phyloP scores from a whole-genome alignment of 2,329 filamentous ascomycete genomes.

The Ophiostoma perfectum region DNA sequence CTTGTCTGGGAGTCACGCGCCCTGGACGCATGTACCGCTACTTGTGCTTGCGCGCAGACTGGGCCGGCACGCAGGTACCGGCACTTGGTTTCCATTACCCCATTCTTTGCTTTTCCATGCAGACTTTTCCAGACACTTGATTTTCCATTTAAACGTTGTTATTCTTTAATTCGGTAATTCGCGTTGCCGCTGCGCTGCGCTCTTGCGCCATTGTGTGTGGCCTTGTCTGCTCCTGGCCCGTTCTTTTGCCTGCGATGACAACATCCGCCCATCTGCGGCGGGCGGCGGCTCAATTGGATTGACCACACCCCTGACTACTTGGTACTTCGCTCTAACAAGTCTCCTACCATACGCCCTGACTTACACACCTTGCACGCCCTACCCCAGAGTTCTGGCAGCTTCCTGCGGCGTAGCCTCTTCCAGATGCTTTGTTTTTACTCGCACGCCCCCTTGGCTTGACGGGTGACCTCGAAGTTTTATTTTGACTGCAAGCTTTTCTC shows the following conservation, averaged over 20 bases:
- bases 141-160: constrained; percentile 3
- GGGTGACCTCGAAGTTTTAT: constrained; percentile 1
- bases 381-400: constrained; percentile 17
- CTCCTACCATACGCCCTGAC: not conserved
- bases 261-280: not conserved
- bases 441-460: constrained; percentile 15
- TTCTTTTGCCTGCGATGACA: not conserved
- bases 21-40: not conserved
- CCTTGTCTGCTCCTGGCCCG: too few relatives aligned
- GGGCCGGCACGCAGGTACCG: not conserved
- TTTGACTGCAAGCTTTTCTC: constrained; percentile 4
- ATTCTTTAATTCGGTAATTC: constrained; percentile 9
- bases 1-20: too few relatives aligned
- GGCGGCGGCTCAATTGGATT: too few relatives aligned
- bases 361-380: constrained; percentile 13
- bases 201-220: not conserved
- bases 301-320: too few relatives aligned
- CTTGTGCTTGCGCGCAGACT: not conserved
- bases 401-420: constrained; percentile 9
- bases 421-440: not conserved
- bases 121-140: not conserved
- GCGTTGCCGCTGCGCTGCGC: constrained; percentile 12
- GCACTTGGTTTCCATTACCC: constrained; percentile 13
- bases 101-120: constrained; percentile 17
- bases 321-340: too few relatives aligned